A percentile compares a stretch with the other conserved stretches of the same genome.
Conservation (phyloP, 2,329 filamentous ascomycete genomes). For the Aureobasidium sp. region DNA sequence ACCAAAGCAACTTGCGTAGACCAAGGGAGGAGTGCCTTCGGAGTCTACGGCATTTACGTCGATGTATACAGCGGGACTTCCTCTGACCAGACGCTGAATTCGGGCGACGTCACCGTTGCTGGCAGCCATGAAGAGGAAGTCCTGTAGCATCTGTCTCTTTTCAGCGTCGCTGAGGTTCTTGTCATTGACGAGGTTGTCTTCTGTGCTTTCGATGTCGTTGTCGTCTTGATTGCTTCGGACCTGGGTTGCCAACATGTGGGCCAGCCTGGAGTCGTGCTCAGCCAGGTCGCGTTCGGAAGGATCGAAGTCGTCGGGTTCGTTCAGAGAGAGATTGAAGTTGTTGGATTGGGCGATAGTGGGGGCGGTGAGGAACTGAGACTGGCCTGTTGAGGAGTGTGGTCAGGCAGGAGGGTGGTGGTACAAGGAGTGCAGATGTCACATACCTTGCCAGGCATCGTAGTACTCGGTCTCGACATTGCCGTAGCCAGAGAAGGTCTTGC, state of each 20-base stretch:
- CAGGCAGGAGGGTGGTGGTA: background rate
- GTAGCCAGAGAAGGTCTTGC: slow-evolving; percentile 59
- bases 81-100: slow-evolving; percentile 67
- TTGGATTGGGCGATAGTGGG: slow-evolving; percentile 79
- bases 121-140: slow-evolving; percentile 85
- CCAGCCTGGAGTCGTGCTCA: slow-evolving; percentile 79
- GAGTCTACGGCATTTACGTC: slow-evolving; percentile 85
- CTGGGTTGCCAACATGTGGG: slow-evolving; percentile 94
- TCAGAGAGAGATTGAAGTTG: slow-evolving; percentile 75
- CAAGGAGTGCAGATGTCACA: slow-evolving; percentile 28
- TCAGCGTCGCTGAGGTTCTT: slow-evolving; percentile 66
- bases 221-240: slow-evolving; percentile 68
- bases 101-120: slow-evolving; percentile 89
- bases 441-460: slow-evolving; percentile 98
- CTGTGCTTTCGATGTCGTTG: slow-evolving; percentile 63
- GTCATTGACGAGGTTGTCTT: slow-evolving; percentile 70
- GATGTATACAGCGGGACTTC: slow-evolving; percentile 66
- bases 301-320: slow-evolving; percentile 64
- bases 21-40: slow-evolving; percentile 90
- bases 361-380: slow-evolving; percentile 89
- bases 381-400: slow-evolving; percentile 50
- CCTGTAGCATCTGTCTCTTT: slow-evolving; percentile 77
- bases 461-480: slow-evolving; percentile 82
- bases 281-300: slow-evolving; percentile 46
- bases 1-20: slow-evolving; percentile 97